A percentile compares a stretch with the other conserved stretches of the same genome.
phyloP scores from a whole-genome alignment of 78 protist species.

The Chrysochromulina tobinii region DNA sequence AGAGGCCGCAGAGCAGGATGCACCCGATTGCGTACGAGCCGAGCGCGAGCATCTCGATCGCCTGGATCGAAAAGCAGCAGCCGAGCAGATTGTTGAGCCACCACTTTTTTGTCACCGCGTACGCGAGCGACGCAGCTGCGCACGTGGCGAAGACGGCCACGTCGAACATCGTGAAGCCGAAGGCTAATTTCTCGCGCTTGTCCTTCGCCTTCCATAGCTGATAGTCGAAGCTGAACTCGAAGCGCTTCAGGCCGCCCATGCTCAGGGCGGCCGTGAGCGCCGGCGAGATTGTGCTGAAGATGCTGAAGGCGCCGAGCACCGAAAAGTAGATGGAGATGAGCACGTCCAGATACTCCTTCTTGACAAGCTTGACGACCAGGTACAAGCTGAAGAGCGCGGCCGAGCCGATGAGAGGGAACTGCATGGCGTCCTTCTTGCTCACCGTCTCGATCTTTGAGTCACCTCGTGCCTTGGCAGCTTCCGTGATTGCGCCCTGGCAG shows the following conservation, averaged over 20 bases:
- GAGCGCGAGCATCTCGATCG: neutral
- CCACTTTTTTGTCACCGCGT: neutral
- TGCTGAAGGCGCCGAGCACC: neutral
- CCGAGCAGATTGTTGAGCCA: neutral
- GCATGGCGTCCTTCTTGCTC: neutral
- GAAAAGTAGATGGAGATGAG: neutral
- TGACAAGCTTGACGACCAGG: neutral
- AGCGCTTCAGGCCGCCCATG: neutral
- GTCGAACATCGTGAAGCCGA: neutral
- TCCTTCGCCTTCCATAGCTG: neutral
- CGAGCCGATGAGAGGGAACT: neutral
- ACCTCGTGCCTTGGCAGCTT: neutral
- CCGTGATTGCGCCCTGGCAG: neutral
- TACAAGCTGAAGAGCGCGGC: neutral
- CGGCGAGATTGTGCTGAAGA: neutral
- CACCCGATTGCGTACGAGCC: neutral
- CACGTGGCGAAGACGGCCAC: neutral
- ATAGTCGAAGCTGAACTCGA: neutral
- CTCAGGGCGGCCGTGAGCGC: neutral
- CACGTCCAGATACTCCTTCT: neutral
- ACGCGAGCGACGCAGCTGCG: neutral
- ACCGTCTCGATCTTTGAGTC: neutral
- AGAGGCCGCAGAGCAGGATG: slow-evolving; percentile 46
- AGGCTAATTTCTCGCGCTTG: too few species aligned
- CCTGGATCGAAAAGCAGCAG: neutral